phyloP scores from a whole-genome alignment of 805 yeast genomes.

The Metschnikowia sp. region DNA sequence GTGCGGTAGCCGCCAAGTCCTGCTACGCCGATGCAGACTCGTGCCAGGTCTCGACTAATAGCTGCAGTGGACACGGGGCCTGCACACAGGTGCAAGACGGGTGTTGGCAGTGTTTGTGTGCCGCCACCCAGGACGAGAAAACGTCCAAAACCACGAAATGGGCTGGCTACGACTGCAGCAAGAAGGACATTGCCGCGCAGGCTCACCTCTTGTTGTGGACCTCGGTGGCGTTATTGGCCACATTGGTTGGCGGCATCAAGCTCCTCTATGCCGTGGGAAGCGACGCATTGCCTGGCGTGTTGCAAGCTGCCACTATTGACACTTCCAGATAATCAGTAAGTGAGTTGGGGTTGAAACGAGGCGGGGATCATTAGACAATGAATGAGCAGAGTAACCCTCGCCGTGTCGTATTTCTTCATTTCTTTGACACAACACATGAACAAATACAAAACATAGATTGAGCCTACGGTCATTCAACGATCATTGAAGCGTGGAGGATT shows the following conservation, averaged over 20 bases:
- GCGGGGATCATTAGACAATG: no score
- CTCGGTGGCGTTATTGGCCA: constrained; percentile 42
- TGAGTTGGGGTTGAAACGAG: no score
- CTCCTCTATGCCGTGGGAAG: constrained; percentile 52
- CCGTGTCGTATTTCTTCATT: no score
- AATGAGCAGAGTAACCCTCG: no score
- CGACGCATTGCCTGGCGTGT: constrained; percentile 66
- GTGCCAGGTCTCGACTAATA: constrained; percentile 45
- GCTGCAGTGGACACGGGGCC: constrained; percentile 53
- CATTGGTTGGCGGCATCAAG: constrained; percentile 50
- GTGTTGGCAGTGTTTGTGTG: constrained; percentile 53
- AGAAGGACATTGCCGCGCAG: constrained; percentile 62
- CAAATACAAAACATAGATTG: no score
- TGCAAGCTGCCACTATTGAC: constrained; percentile 51
- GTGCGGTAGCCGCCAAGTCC: constrained; percentile 15
- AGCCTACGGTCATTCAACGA: no score
- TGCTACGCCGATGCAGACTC: constrained; percentile 45
- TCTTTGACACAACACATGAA: no score
- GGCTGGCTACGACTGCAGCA: constrained; percentile 61
- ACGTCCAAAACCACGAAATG: constrained; percentile 48
- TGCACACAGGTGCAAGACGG: constrained; percentile 38
- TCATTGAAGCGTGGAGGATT: no score
- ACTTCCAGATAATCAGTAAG: constrained; percentile 8
- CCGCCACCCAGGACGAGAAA: constrained; percentile 40
- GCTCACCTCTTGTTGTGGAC: constrained; percentile 73